These are phyloP conservation scores for Hanseniaspora lachancei DNA, from an alignment of 805 yeast genomes.

Conservation along the genomic window DNA sequence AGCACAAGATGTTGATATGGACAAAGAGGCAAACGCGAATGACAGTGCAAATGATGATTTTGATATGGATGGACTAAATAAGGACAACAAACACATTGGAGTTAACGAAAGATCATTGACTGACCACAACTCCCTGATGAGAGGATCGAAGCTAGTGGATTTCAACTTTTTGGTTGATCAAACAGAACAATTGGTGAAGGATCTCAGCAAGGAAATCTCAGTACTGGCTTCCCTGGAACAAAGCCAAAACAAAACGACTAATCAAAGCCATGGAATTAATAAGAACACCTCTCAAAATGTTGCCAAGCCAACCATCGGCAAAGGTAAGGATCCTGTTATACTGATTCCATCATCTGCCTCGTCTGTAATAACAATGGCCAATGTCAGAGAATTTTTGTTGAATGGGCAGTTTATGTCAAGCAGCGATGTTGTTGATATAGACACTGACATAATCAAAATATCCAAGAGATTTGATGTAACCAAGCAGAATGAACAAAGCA, in stretches of 20 bases:
- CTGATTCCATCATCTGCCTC: constrained; percentile 71
- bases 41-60: not conserved
- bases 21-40: not conserved
- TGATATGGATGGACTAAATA: not conserved
- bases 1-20: not conserved
- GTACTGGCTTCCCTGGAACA: not conserved
- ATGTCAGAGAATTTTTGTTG: constrained; percentile 58
- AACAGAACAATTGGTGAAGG: constrained; percentile 34
- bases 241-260: not conserved
- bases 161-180: constrained; percentile 55
- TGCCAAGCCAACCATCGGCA: constrained; percentile 8
- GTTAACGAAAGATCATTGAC: constrained; percentile 37
- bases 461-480: constrained; percentile 25
- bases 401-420: constrained; percentile 53
- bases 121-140: constrained; percentile 47
- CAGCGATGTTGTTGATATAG: constrained; percentile 26
- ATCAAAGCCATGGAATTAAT: not conserved
- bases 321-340: constrained; percentile 51
- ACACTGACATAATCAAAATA: constrained; percentile 23
- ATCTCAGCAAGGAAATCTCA: constrained; percentile 29
- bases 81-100: constrained; percentile 16
- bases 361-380: constrained; percentile 49
- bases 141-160: constrained; percentile 56
- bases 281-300: not conserved
- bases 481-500: constrained; percentile 23